Evolutionary conservation across 208 protist genomes (phyloP), one percentile per base, ranked within the genome.

Genomic region (Trypanosoma melophagium): DNA sequence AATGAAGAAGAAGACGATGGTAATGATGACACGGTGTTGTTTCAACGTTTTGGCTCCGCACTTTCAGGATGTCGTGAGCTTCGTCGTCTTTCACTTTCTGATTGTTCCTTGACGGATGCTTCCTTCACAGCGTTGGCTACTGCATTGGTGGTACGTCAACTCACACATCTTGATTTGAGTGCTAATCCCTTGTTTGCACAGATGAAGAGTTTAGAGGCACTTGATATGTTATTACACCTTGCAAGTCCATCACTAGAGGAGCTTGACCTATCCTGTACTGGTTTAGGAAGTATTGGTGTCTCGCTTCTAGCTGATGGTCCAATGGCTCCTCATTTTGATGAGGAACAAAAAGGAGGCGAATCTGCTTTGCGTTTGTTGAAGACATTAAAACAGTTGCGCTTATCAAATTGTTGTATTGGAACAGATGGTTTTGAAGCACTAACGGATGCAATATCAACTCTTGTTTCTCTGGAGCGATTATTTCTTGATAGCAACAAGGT

Each of bases 241-340:
- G 63, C 74, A 10, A 16, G 71, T 24, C 25, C 17, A 1, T 59
- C 61, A 14, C 65, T 94, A 52, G 42, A 59, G 17, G 35, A 42
- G 57, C 70, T 94, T 9, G 85, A 94, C 61, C 69, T 91, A n/a
- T 80, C 83, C 35, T 91, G 80, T 58, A 90, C 83, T 5, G 83
- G 57, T 5, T 64, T 94, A 7, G 88, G 81, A n/a, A 83, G 84
- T 62, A 49, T 88, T 10, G 88, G 88, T 21, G 60, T 88, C 8
- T 83, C 83, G 22, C 67, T 87, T 56, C 70, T 94, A 62, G 86
- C 83, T 47, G 88, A 94, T 65, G 85, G 83, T n/a, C n/a, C n/a
- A n/a, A n/a, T n/a, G n/a, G n/a, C 17, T 38, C 28, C 60, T 12
- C n/a, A 42, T 19, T 47, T 12, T 2, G 68, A 45, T 47, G 59